Evolutionary conservation across 805 yeast genomes (phyloP), one percentile per base, ranked within the genome.

Genomic region (Ogataea pignaliae): DNA sequence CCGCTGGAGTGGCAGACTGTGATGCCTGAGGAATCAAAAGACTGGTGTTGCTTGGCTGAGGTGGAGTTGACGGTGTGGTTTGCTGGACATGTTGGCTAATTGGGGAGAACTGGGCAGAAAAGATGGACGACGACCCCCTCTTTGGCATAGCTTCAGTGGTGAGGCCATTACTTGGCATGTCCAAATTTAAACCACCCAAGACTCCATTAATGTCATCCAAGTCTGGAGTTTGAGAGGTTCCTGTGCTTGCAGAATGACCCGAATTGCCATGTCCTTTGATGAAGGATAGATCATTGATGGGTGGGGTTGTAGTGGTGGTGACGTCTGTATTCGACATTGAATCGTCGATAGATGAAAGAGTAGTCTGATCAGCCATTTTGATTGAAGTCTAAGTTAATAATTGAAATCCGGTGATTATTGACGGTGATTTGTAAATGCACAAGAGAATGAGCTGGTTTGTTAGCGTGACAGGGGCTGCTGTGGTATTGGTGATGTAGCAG

Each of bases 191-290:
- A 34, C 70, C 69, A 38, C 70, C 71, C 35, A 75, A 58, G 16
- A 78, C 78, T 13, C 75, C 75, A 26, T 71, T 75, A 36, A 75
- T 67, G 47, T 75, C 79, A 39, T 61, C 61, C 37, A 60, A 51
- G 29, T 58, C 63, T 13, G 55, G 44, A 13, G 58, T 26, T 5
- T 39, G 32, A n/a, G 48, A 37, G 15, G 42, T 47, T 26, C 38
- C 13, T 34, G 40, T 31, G 32, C 12, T 39, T 30, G 40, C 36
- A 13, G 30, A 40, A 37, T 36, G 34, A 11, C 42, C 15, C 7
- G 33, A 9, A 21, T 33, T 37, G 32, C 29, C 34, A 29, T 38
- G 38, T 15, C 26, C 39, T 36, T 46, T 52, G 31, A 46, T 43
- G 40, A 45, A 52, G 14, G 56, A 49, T 33, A 53, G 31, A 13